Base-by-base conservation (phyloP, 2,329 filamentous ascomycete genomes). In the Diaporthe nobilis region DNA sequence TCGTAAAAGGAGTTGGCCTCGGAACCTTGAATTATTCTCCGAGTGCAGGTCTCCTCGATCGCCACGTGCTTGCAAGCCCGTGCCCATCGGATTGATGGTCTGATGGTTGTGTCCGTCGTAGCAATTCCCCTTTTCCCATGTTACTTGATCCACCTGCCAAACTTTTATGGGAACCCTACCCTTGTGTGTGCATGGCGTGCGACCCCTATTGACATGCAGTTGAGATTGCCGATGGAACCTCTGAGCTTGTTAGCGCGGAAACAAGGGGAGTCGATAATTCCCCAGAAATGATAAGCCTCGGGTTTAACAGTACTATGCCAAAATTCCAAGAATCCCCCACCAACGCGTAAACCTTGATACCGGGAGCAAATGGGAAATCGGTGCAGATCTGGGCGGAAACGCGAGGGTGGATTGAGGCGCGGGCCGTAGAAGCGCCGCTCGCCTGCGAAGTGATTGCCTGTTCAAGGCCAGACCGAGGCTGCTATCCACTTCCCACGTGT, bases 211-310 rank as follows among this genome's bases (percentile, higher is more conserved):
- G 49, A 55, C 42, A 42, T 55, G 65, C 65, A 70, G 65, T 49
- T 70, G 65, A 70, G 65, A 70, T 70, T 70, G 65, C 65, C 65
- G 49, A 55, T 70, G 65, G 65, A 55, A 70, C 65, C 65, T 70
- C 28, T 53, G 47, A 39, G 65, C 47, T 55, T 53, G 47, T 68
- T 68, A 68, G 65, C 49, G 65, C 22, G 2, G n/a, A 28, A 53
- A 39, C 47, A n/a, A 53, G n/a, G 42, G 47, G 47, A 49, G 42
- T 65, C 17, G 42, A 34, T 49, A 22, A 39, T 39, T 34, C 65
- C 47, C 65, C 65, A 70, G 49, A 55, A 70, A 55, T 55, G 34
- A 55, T 70, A 70, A 65, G 42, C 28, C 34, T 55, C 34, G n/a
- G 47, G 22, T 22, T 55, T 39, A 39, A 39, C 37, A 39, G 37